phyloP scores from a whole-genome alignment of 2,329 filamentous ascomycete genomes.

The Phyllosticta citrichinensis region DNA sequence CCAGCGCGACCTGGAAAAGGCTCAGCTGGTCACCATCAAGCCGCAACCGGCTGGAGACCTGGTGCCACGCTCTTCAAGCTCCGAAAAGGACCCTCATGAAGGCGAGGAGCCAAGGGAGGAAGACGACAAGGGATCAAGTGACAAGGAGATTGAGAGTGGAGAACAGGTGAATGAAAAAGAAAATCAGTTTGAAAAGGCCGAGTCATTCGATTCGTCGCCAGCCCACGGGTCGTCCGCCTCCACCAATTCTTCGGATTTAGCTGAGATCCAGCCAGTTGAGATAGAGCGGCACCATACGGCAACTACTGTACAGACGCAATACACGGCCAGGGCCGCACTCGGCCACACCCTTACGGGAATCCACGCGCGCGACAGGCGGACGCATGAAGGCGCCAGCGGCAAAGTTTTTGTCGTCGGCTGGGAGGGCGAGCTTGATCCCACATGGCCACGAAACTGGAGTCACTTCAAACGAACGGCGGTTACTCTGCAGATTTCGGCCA shows the following conservation, averaged over 20 bases:
- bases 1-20: constrained; percentile 13
- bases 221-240: constrained; percentile 2
- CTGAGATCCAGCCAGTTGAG: constrained; percentile 14
- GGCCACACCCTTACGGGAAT: constrained; percentile 27
- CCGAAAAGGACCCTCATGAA: neutral
- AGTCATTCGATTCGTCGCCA: neutral
- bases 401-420: constrained; percentile 31
- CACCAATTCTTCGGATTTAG: constrained; percentile 4
- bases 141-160: neutral
- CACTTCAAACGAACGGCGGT: constrained; percentile 19
- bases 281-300: constrained; percentile 12
- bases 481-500: constrained; percentile 26
- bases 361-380: constrained; percentile 24
- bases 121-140: neutral
- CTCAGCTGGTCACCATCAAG: neutral
- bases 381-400: constrained; percentile 26
- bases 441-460: constrained; percentile 30
- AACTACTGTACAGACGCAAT: constrained; percentile 21
- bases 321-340: constrained; percentile 23
- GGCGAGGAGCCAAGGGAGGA: neutral
- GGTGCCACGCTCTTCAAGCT: neutral
- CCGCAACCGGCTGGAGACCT: neutral
- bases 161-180: neutral
- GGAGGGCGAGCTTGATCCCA: constrained; percentile 24
- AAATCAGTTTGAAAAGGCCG: constrained; percentile 8